Evolutionary conservation across 2,329 filamentous ascomycete species (phyloP).

Genomic region (Aureobasidium musti): DNA sequence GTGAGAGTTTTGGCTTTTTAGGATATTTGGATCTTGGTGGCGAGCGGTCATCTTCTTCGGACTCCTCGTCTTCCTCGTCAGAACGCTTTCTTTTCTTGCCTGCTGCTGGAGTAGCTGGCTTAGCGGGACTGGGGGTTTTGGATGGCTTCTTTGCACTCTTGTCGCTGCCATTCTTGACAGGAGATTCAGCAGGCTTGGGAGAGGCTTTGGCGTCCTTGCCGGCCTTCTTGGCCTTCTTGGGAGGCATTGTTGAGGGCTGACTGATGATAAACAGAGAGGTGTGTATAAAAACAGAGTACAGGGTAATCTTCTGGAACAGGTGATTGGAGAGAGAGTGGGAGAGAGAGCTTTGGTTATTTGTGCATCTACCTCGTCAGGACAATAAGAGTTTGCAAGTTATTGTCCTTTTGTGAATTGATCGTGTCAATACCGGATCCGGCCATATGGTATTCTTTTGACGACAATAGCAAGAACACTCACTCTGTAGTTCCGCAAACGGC

Average conservation of each 20-base stretch:
- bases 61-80: neutral
- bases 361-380: slow-evolving; percentile 2
- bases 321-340: neutral
- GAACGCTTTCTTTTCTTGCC: slow-evolving; percentile 7
- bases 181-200: neutral
- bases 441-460: slow-evolving; percentile 3
- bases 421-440: neutral
- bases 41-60: neutral
- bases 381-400: neutral
- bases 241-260: neutral
- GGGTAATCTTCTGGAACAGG: neutral
- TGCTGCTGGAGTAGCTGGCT: neutral
- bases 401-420: neutral
- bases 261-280: neutral
- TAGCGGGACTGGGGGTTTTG: too few relatives aligned
- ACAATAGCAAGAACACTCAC: slow-evolving; percentile 1
- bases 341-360: neutral
- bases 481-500: neutral
- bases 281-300: neutral
- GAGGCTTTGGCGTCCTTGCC: neutral
- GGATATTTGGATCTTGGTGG: neutral
- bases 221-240: neutral
- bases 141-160: neutral
- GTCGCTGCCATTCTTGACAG: neutral
- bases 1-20: neutral